Conservation (phyloP, 441 rosid genomes). For the Capsella rubella region DNA sequence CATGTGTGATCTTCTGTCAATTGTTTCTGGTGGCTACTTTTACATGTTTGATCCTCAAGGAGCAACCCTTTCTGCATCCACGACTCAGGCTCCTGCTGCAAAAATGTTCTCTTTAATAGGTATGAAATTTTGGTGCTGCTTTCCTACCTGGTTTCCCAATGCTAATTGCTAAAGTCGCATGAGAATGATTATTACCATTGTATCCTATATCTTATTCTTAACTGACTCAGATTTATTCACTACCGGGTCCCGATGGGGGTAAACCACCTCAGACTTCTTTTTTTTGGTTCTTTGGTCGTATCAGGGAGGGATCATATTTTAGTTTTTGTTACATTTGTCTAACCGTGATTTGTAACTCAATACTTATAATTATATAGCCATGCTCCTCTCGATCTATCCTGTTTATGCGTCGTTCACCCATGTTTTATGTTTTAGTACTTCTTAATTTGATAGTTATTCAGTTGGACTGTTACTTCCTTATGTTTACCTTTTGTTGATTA, state of each 20-base stretch:
- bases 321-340: slow-evolving; percentile 3
- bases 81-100: slow-evolving; percentile 79
- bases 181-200: slow-evolving; percentile 10
- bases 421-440: slow-evolving; percentile 21
- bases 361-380: slow-evolving; percentile 13
- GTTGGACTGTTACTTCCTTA: slow-evolving; percentile 20
- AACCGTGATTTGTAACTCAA: slow-evolving; percentile 9
- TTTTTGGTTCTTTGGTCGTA: neutral
- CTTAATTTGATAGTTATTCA: slow-evolving; percentile 31
- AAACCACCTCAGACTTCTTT: neutral
- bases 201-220: neutral
- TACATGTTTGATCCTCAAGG: slow-evolving; percentile 98
- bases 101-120: slow-evolving; percentile 95
- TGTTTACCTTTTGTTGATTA: slow-evolving; percentile 22
- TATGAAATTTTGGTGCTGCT: slow-evolving; percentile 43
- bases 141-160: slow-evolving; percentile 22
- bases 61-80: slow-evolving; percentile 72
- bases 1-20: slow-evolving; percentile 82
- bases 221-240: slow-evolving; percentile 14
- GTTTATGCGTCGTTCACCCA: slow-evolving; percentile 25
- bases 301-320: slow-evolving; percentile 20
- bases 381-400: slow-evolving; percentile 2
- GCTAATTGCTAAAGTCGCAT: slow-evolving; percentile 11
- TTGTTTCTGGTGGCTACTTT: slow-evolving; percentile 89
- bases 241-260: neutral